Evolutionary conservation across 306 rosid species (phyloP).

Genomic region (Glycine soja): DNA sequence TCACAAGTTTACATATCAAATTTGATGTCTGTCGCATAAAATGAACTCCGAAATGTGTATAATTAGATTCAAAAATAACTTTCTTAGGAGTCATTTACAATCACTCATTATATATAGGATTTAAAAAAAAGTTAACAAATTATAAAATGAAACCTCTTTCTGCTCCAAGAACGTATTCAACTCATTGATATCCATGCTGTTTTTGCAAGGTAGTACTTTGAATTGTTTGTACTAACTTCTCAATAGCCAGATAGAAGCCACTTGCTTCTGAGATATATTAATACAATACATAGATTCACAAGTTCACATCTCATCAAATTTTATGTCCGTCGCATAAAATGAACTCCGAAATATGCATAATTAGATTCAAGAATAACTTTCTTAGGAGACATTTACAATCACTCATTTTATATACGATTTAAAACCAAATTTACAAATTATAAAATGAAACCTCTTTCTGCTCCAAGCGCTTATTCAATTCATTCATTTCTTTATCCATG

Average conservation of each 20-base stretch:
- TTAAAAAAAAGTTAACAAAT: conserved; percentile 1
- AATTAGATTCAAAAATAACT: conserved; percentile 14
- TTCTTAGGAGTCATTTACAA: conserved; percentile 5
- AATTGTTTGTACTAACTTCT: background rate
- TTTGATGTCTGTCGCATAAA: background rate
- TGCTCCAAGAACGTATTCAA: conserved; percentile 78
- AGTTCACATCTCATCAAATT: conserved; percentile 20
- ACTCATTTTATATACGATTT: background rate
- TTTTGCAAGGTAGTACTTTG: conserved; percentile 55
- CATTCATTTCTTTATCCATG: conserved; percentile 78
- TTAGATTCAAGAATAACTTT: conserved; percentile 15
- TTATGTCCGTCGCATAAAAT: background rate
- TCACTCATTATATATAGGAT: background rate
- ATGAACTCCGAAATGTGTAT: background rate
- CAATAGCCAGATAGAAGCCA: conserved; percentile 1
- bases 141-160: conserved; percentile 70
- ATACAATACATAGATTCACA: conserved; percentile 15
- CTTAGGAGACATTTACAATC: conserved; percentile 4
- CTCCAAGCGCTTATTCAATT: conserved; percentile 77
- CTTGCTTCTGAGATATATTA: background rate
- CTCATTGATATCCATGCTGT: conserved; percentile 74
- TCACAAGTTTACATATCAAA: conserved; percentile 16
- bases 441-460: conserved; percentile 76
- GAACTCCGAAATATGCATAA: background rate
- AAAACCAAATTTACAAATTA: background rate